These are phyloP conservation scores for Eutypa lata DNA, from an alignment of 2,329 filamentous ascomycete species.

Conservation along the genomic window DNA sequence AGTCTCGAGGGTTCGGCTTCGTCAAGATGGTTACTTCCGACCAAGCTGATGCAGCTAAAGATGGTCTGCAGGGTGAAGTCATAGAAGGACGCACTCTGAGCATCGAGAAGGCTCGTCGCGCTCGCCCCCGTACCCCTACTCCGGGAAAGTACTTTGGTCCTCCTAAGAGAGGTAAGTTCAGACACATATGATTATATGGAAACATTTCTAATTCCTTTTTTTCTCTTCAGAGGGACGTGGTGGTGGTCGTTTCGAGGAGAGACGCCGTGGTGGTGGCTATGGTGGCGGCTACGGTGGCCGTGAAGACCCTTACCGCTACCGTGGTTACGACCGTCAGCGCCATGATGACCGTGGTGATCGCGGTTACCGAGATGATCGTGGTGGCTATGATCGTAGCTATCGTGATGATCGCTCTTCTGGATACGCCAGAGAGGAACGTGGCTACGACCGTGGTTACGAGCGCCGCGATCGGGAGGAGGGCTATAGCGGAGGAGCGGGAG, in stretches of 20 bases:
- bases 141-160: constrained; percentile 99
- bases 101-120: constrained; percentile 97
- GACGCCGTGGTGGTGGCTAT: constrained; percentile 43
- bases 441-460: constrained; percentile 49
- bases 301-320: constrained; percentile 58
- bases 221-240: constrained; percentile 36
- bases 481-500: constrained; percentile 3
- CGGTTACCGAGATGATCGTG: constrained; percentile 26
- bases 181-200: constrained; percentile 1
- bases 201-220: constrained; percentile 17
- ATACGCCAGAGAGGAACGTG: constrained; percentile 31
- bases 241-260: constrained; percentile 40
- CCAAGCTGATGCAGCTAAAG: constrained; percentile 94
- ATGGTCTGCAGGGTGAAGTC: constrained; percentile 89
- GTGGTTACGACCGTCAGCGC: constrained; percentile 38
- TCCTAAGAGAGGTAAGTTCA: constrained; percentile 83
- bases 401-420: constrained; percentile 33
- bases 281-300: constrained; percentile 41
- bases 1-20: constrained; percentile 97
- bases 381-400: constrained; percentile 36
- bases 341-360: constrained; percentile 38
- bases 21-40: constrained; percentile 98
- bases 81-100: constrained; percentile 94
- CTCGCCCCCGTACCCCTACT: constrained; percentile 90
- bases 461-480: constrained; percentile 41